Evolutionary conservation across 495 filamentous ascomycete species (phyloP), one percentile per base, ranked within the genome.

Genomic region (Monascus purpureus): DNA sequence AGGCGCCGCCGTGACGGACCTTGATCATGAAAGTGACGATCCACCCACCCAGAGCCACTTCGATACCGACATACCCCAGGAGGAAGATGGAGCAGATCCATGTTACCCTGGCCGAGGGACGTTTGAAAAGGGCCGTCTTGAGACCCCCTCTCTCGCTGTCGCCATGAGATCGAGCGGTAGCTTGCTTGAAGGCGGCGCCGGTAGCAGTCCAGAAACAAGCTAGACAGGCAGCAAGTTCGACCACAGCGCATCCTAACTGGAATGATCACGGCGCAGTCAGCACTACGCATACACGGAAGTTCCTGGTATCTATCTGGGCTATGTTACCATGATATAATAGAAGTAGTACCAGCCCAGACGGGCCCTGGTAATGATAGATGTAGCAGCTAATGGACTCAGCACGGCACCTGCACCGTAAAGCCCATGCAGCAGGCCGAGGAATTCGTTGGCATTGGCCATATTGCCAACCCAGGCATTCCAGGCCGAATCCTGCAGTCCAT

Each of bases 11-110:
- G 31, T 75, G 45, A 12, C 75, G 56, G 12, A 77, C 65, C 8
- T 57, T 55, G 11, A 72, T 68, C 71, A 77, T 77, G 38, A 77
- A 80, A 2, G 62, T 68, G 20, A 75, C 71, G 37, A 78, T 70
- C 74, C 75, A 80, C 6, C 75, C 75, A 18, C 83, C 82, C 1
- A 93, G 65, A 0, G 77, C 74, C 13, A 94, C 85, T 49, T 94
- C 85, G n/a, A 76, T 58, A 25, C 85, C 85, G 8, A 90, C 81
- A 43, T 90, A 92, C 24, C 70, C 70, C 2, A 93, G 63, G 23
- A 90, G 54, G 54, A 92, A 93, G 11, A 80, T 26, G 6, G 85
- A 69, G 22, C 73, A 71, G 14, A 90, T 52, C 82, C 83, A 94
- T 16, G 79, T 79, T 2, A 90, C 68, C 6, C 52, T 38, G 22